phyloP scores from a whole-genome alignment of 345 rosid genomes.

The Reutealis trisperma region DNA sequence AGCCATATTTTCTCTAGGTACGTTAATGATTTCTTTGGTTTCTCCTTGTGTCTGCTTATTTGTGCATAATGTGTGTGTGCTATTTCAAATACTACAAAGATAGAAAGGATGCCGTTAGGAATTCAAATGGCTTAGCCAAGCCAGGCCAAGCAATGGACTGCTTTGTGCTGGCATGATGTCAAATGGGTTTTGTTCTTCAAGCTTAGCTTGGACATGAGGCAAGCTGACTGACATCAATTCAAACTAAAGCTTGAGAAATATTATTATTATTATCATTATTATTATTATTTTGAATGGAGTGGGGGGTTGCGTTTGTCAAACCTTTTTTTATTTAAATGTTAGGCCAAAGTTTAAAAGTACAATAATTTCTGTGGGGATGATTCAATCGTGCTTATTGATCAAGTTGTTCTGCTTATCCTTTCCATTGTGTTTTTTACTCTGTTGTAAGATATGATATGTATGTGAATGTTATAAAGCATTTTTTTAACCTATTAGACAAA shows the following conservation, averaged over 20 bases:
- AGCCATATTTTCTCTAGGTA: slow-evolving; percentile 78
- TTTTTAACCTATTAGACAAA: background rate
- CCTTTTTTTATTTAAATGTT: background rate
- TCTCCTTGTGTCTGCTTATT: background rate
- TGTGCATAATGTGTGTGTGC: background rate
- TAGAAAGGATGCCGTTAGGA: background rate
- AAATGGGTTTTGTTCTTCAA: background rate
- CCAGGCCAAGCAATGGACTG: slow-evolving; percentile 4
- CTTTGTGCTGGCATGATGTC: background rate
- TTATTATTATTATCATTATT: background rate
- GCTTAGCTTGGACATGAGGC: background rate
- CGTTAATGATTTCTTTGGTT: slow-evolving; percentile 1
- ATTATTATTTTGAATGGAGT: no score
- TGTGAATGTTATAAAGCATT: background rate
- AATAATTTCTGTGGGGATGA: background rate
- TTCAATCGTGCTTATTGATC: background rate
- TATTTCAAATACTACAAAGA: background rate
- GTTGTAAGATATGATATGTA: background rate
- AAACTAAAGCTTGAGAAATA: background rate
- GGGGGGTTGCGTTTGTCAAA: background rate
- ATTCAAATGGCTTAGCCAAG: background rate
- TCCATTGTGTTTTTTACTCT: background rate
- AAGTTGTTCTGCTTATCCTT: background rate
- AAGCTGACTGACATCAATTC: background rate
- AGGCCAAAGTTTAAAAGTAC: background rate